These are phyloP conservation scores for Xenosphaeropsis pyriputrescens DNA, from an alignment of 2,329 filamentous ascomycete genomes.

Conservation along the genomic window DNA sequence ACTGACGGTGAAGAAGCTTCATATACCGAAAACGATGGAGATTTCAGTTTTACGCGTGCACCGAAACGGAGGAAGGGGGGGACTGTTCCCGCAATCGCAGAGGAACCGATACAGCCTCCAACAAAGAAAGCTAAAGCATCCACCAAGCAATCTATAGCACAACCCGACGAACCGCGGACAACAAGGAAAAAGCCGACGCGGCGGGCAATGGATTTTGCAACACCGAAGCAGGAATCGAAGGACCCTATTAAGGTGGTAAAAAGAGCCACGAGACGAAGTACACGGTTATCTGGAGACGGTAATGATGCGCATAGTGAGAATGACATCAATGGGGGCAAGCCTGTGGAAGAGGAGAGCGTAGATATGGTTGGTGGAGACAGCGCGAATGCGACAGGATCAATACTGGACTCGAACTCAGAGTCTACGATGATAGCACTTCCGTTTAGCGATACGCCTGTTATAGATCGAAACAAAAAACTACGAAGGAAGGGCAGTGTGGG, in stretches of 20 bases:
- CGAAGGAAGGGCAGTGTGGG: conserved; percentile 61
- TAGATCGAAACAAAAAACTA: conserved; percentile 88
- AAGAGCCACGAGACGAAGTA: conserved; percentile 26
- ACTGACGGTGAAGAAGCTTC: conserved; percentile 5
- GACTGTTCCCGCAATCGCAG: conserved; percentile 36
- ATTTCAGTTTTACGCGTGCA: conserved; percentile 60
- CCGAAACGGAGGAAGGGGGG: conserved; percentile 51
- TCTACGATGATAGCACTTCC: conserved; percentile 63
- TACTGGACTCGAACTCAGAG: not conserved
- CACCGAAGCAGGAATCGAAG: not conserved
- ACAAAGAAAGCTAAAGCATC: conserved; percentile 18
- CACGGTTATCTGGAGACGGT: conserved; percentile 25
- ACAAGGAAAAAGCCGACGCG: conserved; percentile 19
- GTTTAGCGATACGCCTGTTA: conserved; percentile 84
- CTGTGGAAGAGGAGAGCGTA: conserved; percentile 13
- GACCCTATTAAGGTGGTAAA: conserved; percentile 21
- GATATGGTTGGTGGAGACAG: conserved; percentile 10
- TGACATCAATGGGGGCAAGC: conserved; percentile 4
- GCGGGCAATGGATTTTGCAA: conserved; percentile 1
- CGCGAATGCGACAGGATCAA: conserved; percentile 1
- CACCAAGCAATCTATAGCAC: conserved; percentile 22
- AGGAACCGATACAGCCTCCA: conserved; percentile 23
- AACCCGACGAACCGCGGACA: conserved; percentile 16
- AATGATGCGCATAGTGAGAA: conserved; percentile 5
- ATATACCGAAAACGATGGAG: conserved; percentile 64